phyloP scores from a whole-genome alignment of 371 early-diverging fungal genomes.

The Mucor piriformis region DNA sequence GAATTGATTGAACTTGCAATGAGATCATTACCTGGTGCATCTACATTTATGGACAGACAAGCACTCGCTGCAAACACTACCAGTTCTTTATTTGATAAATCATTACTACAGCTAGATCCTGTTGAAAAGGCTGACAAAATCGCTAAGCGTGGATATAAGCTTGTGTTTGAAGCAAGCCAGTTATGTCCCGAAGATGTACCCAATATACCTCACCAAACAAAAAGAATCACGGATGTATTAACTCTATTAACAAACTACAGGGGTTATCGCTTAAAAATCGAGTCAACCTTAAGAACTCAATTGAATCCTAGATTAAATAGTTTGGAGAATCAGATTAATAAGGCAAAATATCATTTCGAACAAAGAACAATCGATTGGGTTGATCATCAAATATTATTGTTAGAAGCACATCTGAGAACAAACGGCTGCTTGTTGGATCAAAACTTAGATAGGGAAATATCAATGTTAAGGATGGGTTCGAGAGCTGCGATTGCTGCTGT shows the following conservation, averaged over 20 bases:
- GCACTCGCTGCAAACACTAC: constrained; percentile 22
- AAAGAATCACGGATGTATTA: neutral
- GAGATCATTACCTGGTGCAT: constrained; percentile 47
- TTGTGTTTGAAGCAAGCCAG: constrained; percentile 29
- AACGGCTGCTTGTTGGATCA: constrained; percentile 38
- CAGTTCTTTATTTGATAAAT: neutral
- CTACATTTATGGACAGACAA: constrained; percentile 42
- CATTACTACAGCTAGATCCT: constrained; percentile 5
- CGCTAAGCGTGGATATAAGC: constrained; percentile 24
- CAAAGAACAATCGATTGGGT: constrained; percentile 51
- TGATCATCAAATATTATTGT: constrained; percentile 39
- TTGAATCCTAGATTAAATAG: constrained; percentile 41
- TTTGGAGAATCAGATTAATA: constrained; percentile 36
- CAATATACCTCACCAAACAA: constrained; percentile 25
- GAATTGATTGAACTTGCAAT: constrained; percentile 46
- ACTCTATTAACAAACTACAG: constrained; percentile 36
- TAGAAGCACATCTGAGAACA: constrained; percentile 35
- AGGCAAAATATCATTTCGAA: constrained; percentile 38
- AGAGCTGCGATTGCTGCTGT: constrained; percentile 47
- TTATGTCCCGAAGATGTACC: constrained; percentile 34
- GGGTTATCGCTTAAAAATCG: constrained; percentile 42
- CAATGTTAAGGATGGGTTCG: constrained; percentile 44
- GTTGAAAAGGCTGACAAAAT: constrained; percentile 31
- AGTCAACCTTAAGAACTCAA: constrained; percentile 38
- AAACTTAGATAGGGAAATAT: constrained; percentile 40